These are phyloP conservation scores for Gossypium herbaceum DNA, from an alignment of 345 rosid species.

Conservation along the genomic window DNA sequence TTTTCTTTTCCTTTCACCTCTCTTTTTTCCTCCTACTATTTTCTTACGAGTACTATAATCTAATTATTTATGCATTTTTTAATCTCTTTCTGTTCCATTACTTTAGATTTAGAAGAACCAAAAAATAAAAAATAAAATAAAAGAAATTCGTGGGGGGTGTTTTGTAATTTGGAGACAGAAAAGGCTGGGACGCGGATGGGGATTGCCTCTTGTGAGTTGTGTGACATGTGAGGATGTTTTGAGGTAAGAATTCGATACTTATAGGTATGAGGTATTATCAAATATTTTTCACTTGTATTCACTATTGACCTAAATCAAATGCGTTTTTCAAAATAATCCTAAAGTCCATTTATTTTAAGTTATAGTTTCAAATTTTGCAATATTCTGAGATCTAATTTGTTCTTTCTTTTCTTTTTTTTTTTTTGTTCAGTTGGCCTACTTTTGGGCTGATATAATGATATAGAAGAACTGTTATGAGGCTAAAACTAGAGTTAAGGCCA, in stretches of 20 bases:
- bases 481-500: background rate
- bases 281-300: no score
- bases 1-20: background rate
- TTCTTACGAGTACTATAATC: background rate
- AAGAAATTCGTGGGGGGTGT: background rate
- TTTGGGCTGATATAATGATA: background rate
- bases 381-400: background rate
- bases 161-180: slow-evolving; percentile 1
- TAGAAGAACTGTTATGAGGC: background rate
- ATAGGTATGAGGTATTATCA: no score
- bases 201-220: background rate
- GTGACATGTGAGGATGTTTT: background rate
- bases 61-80: background rate
- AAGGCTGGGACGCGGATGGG: background rate
- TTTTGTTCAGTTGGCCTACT: background rate
- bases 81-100: background rate
- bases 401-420: background rate
- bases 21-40: background rate
- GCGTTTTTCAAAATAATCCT: no score
- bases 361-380: background rate
- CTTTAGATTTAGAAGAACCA: no score
- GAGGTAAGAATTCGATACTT: no score
- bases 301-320: no score
- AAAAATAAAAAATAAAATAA: no score
- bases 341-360: no score